These are phyloP conservation scores for Cymbopogon citratus DNA, from an alignment of 176 grass and related monocot species.

Conservation along the genomic window DNA sequence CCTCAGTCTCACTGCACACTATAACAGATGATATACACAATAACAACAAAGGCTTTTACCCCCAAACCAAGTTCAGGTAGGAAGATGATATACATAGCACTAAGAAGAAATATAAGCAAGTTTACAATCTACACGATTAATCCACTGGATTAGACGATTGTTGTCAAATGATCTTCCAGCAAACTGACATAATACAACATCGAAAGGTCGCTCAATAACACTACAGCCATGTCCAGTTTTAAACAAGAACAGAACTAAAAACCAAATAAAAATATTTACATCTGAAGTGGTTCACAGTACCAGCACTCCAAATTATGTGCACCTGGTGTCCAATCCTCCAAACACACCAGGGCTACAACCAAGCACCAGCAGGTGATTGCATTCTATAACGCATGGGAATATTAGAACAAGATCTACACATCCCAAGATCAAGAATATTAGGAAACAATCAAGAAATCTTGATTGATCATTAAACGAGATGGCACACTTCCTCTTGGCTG, in stretches of 20 bases:
- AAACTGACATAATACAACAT: conserved; percentile 9
- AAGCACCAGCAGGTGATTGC: not conserved
- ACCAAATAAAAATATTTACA: conserved; percentile 32
- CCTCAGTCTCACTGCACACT: not conserved
- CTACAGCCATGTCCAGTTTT: conserved; percentile 10
- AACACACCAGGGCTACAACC: not conserved
- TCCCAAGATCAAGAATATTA: conserved; percentile 19
- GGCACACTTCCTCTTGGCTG: not conserved
- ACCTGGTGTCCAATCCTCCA: conserved; percentile 10
- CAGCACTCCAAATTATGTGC: not conserved
- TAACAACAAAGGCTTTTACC: not conserved
- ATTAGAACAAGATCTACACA: not conserved
- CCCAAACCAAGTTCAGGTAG: not conserved
- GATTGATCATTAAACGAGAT: not conserved
- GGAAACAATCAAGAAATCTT: not conserved
- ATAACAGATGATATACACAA: not conserved
- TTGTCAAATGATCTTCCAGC: conserved; percentile 5
- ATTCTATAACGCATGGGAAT: conserved; percentile 8
- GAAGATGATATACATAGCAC: not conserved
- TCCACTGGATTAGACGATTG: not conserved
- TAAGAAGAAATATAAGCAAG: not conserved
- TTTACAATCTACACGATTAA: not conserved
- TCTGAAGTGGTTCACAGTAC: not conserved
- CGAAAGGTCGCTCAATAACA: not conserved
- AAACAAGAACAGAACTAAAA: conserved; percentile 1